Evolutionary conservation across 345 rosid genomes (phyloP).

Genomic region (Moricandia moricandioides): DNA sequence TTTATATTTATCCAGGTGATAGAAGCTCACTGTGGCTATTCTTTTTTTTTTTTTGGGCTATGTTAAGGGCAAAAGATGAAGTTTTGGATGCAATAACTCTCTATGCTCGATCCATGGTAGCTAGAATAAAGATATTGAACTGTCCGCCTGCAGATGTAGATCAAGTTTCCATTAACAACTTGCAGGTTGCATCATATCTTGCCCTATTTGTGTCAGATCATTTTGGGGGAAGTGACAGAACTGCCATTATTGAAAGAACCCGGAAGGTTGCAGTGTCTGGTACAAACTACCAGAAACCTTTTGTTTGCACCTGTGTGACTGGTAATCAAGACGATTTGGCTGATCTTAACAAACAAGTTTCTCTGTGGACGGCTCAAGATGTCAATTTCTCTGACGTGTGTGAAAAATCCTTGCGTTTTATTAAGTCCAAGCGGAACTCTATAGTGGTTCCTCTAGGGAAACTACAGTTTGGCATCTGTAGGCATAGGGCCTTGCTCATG

Average conservation of each 20-base stretch:
- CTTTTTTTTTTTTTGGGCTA: background rate
- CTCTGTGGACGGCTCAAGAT: constrained; percentile 43
- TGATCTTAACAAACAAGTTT: constrained; percentile 39
- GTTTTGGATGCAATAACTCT: constrained; percentile 71
- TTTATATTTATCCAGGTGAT: constrained; percentile 1
- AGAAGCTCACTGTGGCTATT: constrained; percentile 2
- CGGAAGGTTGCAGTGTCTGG: constrained; percentile 70
- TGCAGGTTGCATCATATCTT: constrained; percentile 71
- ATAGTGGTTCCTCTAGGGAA: constrained; percentile 79
- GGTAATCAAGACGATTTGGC: constrained; percentile 53
- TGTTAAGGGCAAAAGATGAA: constrained; percentile 74
- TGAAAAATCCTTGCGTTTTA: constrained; percentile 67
- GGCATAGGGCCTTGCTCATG: constrained; percentile 90
- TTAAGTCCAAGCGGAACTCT: constrained; percentile 64
- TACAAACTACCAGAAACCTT: constrained; percentile 77
- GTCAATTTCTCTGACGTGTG: constrained; percentile 63
- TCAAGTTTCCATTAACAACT: constrained; percentile 31
- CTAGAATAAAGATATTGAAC: constrained; percentile 52
- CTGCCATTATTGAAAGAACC: constrained; percentile 57
- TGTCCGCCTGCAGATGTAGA: constrained; percentile 44
- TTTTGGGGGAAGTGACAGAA: constrained; percentile 93
- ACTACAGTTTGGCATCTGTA: constrained; percentile 85
- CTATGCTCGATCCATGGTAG: constrained; percentile 67
- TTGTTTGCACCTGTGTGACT: constrained; percentile 86
- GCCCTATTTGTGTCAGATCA: constrained; percentile 95